phyloP scores from a whole-genome alignment of 2,329 filamentous ascomycete species.

The Pseudocercospora musae region DNA sequence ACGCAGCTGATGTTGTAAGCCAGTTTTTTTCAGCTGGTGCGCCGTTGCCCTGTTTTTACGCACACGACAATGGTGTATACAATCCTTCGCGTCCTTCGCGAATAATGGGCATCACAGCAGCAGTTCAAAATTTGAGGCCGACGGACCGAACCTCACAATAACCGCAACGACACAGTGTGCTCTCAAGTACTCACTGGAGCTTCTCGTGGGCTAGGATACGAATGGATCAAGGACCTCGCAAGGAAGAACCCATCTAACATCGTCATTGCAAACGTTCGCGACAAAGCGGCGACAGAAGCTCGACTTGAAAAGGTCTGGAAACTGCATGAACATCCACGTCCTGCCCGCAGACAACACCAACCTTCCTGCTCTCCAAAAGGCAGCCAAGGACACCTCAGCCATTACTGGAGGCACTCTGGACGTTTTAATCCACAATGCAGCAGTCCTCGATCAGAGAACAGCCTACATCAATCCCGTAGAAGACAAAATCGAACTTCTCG shows the following conservation, averaged over 20 bases:
- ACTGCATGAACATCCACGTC: constrained; percentile 44
- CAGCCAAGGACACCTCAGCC: constrained; percentile 22
- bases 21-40: constrained; percentile 6
- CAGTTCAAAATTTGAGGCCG: neutral
- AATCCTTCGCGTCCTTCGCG: neutral
- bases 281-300: constrained; percentile 22
- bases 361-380: constrained; percentile 39
- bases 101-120: neutral
- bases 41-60: neutral
- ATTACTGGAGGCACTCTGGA: constrained; percentile 30
- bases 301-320: constrained; percentile 22
- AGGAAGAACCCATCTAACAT: constrained; percentile 27
- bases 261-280: constrained; percentile 38
- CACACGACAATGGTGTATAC: neutral
- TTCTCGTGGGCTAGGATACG: constrained; percentile 33
- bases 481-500: constrained; percentile 16
- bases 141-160: neutral
- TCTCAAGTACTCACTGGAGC: constrained; percentile 36
- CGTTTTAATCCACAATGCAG: constrained; percentile 35
- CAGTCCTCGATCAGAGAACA: constrained; percentile 14
- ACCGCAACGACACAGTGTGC: constrained; percentile 25
- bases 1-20: neutral
- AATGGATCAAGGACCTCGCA: constrained; percentile 34
- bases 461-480: constrained; percentile 23
- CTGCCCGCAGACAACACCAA: constrained; percentile 47